Percentiles rank a stretch among this genome's conserved stretches.
Conservation (phyloP, 345 rosid species). For the Cardiospermum halicacabum region DNA sequence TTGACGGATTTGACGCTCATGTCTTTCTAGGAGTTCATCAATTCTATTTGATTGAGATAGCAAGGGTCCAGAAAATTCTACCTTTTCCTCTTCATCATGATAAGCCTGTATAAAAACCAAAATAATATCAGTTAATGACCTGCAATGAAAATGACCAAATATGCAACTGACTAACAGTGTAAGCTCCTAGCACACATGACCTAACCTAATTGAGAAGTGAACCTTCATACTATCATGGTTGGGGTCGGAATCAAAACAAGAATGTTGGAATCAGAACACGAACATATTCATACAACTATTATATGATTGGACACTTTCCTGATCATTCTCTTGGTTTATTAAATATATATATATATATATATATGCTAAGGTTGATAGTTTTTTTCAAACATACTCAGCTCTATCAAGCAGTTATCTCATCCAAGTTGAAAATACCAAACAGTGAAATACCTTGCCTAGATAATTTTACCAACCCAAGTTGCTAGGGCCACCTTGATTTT, state of each 20-base stretch:
- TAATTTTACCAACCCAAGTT: neutral
- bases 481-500: neutral
- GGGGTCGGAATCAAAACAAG: too few species aligned
- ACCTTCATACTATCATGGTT: too few species aligned
- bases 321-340: neutral
- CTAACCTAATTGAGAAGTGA: too few species aligned
- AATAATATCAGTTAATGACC: neutral
- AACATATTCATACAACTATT: too few species aligned
- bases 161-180: neutral
- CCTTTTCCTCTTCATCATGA: slow-evolving; percentile 56
- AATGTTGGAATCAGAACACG: too few species aligned
- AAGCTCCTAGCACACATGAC: too few species aligned
- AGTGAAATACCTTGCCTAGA: neutral
- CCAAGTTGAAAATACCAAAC: neutral
- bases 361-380: neutral
- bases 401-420: neutral
- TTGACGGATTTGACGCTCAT: slow-evolving; percentile 78
- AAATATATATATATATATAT: neutral
- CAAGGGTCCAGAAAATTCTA: slow-evolving; percentile 86
- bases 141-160: neutral
- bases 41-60: slow-evolving; percentile 67
- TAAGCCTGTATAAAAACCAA: slow-evolving; percentile 47
- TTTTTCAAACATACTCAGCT: neutral
- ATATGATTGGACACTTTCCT: neutral
- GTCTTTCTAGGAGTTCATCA: slow-evolving; percentile 71